phyloP scores from a whole-genome alignment of 2,329 filamentous ascomycete species.

The Cadophora luteo-olivacea region DNA sequence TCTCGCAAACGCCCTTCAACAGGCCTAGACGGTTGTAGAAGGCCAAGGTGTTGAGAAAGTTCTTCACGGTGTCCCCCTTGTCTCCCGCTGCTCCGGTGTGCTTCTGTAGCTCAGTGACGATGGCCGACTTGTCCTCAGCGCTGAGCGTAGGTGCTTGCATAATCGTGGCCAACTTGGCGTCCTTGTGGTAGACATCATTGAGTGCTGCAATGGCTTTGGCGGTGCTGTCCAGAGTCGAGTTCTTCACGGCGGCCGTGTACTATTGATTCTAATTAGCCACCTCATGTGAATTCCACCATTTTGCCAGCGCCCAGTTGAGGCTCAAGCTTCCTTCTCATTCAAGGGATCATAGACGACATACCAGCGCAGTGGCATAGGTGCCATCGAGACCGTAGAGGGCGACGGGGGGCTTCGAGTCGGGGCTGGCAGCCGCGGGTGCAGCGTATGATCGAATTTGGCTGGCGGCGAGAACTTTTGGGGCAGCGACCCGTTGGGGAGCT shows the following conservation, averaged over 20 bases:
- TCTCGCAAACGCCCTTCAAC: slow-evolving; percentile 81
- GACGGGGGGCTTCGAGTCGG: slow-evolving; percentile 82
- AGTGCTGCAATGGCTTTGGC: slow-evolving; percentile 80
- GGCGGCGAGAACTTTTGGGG: slow-evolving; percentile 56
- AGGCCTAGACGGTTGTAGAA: slow-evolving; percentile 95
- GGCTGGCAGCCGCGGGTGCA: slow-evolving; percentile 55
- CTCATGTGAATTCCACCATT: slow-evolving; percentile 1
- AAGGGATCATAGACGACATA: slow-evolving; percentile 58
- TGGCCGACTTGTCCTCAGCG: slow-evolving; percentile 80
- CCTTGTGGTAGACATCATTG: slow-evolving; percentile 75
- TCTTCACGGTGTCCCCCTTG: slow-evolving; percentile 85
- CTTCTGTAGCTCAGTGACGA: slow-evolving; percentile 89
- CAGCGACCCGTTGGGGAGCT: slow-evolving; percentile 38
- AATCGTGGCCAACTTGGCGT: slow-evolving; percentile 79
- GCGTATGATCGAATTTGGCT: slow-evolving; percentile 78
- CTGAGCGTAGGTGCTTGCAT: slow-evolving; percentile 82
- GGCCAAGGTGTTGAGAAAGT: slow-evolving; percentile 88
- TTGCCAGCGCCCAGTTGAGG: slow-evolving; percentile 22
- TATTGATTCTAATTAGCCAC: slow-evolving; percentile 48
- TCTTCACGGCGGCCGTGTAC: slow-evolving; percentile 97
- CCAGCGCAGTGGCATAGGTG: slow-evolving; percentile 97
- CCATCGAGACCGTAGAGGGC: slow-evolving; percentile 95
- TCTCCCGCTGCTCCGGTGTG: slow-evolving; percentile 66
- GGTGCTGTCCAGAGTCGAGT: slow-evolving; percentile 81
- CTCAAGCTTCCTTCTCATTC: background rate